phyloP scores from a whole-genome alignment of 306 rosid species.

The Parietaria judaica region DNA sequence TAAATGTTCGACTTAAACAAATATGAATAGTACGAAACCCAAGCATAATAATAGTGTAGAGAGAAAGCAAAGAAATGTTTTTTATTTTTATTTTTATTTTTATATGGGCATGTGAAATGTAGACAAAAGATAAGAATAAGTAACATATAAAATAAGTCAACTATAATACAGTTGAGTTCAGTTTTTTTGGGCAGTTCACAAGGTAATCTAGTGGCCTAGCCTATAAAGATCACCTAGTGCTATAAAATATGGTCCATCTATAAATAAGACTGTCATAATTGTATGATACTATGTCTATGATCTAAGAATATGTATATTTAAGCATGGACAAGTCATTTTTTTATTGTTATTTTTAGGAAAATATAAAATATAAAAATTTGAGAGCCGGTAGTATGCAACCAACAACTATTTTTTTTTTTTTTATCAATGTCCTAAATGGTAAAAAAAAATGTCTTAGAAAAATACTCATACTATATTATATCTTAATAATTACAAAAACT shows the following conservation, averaged over 20 bases:
- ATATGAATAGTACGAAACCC: background rate
- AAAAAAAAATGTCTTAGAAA: no score
- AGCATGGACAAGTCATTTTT: background rate
- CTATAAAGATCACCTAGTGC: constrained; percentile 14
- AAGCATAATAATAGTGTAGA: background rate
- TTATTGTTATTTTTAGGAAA: background rate
- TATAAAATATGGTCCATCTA: constrained; percentile 23
- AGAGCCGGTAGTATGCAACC: background rate
- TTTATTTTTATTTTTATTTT: background rate
- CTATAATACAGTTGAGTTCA: constrained; percentile 26
- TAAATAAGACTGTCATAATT: background rate
- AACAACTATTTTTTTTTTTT: no score
- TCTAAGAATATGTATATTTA: no score
- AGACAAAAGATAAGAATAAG: background rate
- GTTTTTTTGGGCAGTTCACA: constrained; percentile 43
- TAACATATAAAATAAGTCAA: constrained; percentile 22
- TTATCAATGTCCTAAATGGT: no score
- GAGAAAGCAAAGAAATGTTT: no score
- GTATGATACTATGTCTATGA: background rate
- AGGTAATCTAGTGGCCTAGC: constrained; percentile 35
- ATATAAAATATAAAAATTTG: background rate
- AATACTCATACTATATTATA: no score
- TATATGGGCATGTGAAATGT: background rate
- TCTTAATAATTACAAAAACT: no score
- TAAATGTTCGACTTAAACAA: background rate